These are phyloP conservation scores for Medicago lupulina DNA, from an alignment of 306 rosid genomes.

Conservation along the genomic window DNA sequence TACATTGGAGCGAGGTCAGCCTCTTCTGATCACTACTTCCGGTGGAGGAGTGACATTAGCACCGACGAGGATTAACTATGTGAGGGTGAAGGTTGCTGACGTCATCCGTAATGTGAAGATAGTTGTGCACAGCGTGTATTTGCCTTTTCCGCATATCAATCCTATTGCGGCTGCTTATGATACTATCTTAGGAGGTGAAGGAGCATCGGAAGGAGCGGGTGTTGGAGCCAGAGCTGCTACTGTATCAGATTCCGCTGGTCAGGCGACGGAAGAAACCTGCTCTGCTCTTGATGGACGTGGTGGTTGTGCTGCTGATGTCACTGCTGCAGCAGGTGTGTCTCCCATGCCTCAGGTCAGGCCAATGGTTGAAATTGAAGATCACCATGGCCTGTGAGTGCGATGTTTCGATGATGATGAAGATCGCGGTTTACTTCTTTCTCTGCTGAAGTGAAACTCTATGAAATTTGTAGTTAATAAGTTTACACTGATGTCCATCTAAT, in stretches of 20 bases:
- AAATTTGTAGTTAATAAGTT: not conserved
- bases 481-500: constrained; percentile 10
- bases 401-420: not conserved
- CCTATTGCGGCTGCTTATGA: constrained; percentile 57
- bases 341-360: constrained; percentile 56
- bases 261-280: constrained; percentile 49
- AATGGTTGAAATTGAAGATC: constrained; percentile 70
- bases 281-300: constrained; percentile 47
- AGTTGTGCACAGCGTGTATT: constrained; percentile 61
- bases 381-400: constrained; percentile 59
- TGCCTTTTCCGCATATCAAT: constrained; percentile 74
- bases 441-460: constrained; percentile 30
- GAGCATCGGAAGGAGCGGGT: constrained; percentile 46
- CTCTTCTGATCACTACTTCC: constrained; percentile 61
- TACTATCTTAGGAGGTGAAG: constrained; percentile 49
- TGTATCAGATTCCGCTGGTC: constrained; percentile 29
- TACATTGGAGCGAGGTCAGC: constrained; percentile 57
- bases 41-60: constrained; percentile 47
- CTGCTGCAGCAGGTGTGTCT: not conserved
- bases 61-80: constrained; percentile 73
- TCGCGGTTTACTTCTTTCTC: constrained; percentile 19
- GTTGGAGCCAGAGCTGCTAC: constrained; percentile 31
- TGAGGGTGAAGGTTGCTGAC: constrained; percentile 63
- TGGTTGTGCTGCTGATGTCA: constrained; percentile 37
- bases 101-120: constrained; percentile 65